Evolutionary conservation across 2,329 filamentous ascomycete species (phyloP).

Genomic region (Aspergillus glaucus): DNA sequence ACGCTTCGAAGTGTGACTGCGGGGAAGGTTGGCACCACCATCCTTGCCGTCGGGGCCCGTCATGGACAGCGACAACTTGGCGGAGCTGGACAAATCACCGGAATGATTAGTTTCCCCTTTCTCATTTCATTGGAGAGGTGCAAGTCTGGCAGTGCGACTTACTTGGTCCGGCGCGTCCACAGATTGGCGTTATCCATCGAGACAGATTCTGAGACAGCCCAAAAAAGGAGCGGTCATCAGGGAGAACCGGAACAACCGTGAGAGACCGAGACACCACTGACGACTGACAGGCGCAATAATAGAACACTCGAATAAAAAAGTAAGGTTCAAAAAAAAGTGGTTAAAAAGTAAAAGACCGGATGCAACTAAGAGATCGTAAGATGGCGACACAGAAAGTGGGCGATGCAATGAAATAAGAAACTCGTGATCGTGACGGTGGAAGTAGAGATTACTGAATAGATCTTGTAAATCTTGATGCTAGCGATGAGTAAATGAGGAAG

Average conservation of each 20-base stretch:
- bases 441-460: neutral
- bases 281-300: conserved; percentile 2
- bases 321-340: neutral
- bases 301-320: conserved; percentile 4
- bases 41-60: conserved; percentile 52
- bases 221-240: conserved; percentile 34
- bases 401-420: conserved; percentile 2
- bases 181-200: conserved; percentile 47
- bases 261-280: neutral
- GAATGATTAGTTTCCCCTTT: conserved; percentile 13
- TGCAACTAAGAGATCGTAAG: neutral
- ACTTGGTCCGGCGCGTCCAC: conserved; percentile 47
- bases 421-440: conserved; percentile 18
- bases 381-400: conserved; percentile 5
- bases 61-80: conserved; percentile 87
- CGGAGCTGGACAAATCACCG: conserved; percentile 51
- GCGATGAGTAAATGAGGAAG: neutral
- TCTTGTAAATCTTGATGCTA: too few relatives aligned
- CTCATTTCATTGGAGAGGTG: neutral
- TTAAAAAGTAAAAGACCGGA: neutral
- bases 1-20: conserved; percentile 64
- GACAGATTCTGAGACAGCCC: conserved; percentile 29
- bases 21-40: conserved; percentile 47
- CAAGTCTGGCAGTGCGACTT: conserved; percentile 16
- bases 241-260: conserved; percentile 8